phyloP scores from a whole-genome alignment of 1,139 yeast genomes.

The Debaryomycetaceae sp. region DNA sequence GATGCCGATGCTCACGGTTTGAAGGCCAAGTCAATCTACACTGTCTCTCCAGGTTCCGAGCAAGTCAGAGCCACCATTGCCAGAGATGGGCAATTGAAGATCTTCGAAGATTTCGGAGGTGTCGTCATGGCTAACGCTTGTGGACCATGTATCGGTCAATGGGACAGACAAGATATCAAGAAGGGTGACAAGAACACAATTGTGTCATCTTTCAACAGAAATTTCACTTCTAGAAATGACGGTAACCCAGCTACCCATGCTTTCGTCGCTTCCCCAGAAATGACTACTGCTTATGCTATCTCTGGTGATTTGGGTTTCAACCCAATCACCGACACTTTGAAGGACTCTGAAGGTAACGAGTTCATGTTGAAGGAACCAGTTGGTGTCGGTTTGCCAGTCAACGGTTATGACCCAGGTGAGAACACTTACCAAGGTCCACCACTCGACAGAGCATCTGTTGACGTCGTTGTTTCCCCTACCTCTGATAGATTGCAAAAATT shows the following conservation, averaged over 20 bases:
- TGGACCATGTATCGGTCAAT: slow-evolving; percentile 99
- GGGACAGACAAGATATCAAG: slow-evolving; percentile 97
- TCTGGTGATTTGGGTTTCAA: slow-evolving; percentile 98
- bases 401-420: slow-evolving; percentile 92
- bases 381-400: slow-evolving; percentile 90
- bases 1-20: slow-evolving; percentile 91
- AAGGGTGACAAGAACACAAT: slow-evolving; percentile 98
- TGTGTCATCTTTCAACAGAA: slow-evolving; percentile 98
- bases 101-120: slow-evolving; percentile 92
- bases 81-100: slow-evolving; percentile 91
- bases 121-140: slow-evolving; percentile 96
- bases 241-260: slow-evolving; percentile 99
- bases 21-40: slow-evolving; percentile 83
- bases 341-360: slow-evolving; percentile 93
- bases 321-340: slow-evolving; percentile 93
- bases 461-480: slow-evolving; percentile 76
- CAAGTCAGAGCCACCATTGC: slow-evolving; percentile 98
- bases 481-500: slow-evolving; percentile 59
- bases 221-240: slow-evolving; percentile 97
- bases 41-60: slow-evolving; percentile 98
- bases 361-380: slow-evolving; percentile 86
- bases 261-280: slow-evolving; percentile 97
- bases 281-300: slow-evolving; percentile 93
- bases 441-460: slow-evolving; percentile 70
- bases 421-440: slow-evolving; percentile 99